A percentile compares a stretch with the other conserved stretches of the same genome.
These are phyloP conservation scores for Inga leiocalycina DNA, from an alignment of 306 rosid species.

Conservation along the genomic window DNA sequence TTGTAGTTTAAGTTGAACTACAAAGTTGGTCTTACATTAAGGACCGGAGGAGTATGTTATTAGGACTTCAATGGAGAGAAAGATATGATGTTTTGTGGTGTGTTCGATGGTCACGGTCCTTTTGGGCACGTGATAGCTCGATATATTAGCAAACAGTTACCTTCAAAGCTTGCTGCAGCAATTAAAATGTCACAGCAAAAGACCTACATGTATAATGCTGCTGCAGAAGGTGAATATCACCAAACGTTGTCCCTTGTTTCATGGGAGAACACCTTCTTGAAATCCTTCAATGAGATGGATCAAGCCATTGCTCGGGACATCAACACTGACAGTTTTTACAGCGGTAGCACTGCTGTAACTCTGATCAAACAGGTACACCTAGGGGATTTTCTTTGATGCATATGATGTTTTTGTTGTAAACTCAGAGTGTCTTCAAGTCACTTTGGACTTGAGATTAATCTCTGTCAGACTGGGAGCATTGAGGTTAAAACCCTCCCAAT, in stretches of 20 bases:
- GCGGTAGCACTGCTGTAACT: constrained; percentile 88
- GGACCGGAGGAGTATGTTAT: not conserved
- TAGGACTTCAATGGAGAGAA: constrained; percentile 72
- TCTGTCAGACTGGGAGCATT: no score
- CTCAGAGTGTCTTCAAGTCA: no score
- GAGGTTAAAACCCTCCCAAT: no score
- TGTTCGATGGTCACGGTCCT: constrained; percentile 98
- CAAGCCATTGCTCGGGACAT: constrained; percentile 57
- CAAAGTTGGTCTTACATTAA: no score
- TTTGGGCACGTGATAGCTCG: constrained; percentile 76
- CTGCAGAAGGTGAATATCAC: constrained; percentile 22
- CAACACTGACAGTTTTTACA: constrained; percentile 72
- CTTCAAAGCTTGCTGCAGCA: constrained; percentile 69
- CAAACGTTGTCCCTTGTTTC: constrained; percentile 49
- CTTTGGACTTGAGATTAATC: no score
- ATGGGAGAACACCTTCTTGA: constrained; percentile 72
- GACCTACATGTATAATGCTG: constrained; percentile 24
- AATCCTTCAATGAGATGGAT: constrained; percentile 72
- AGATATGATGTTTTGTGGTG: constrained; percentile 74
- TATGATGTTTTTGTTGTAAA: not conserved
- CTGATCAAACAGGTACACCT: constrained; percentile 74
- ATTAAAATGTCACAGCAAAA: constrained; percentile 54
- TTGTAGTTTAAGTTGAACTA: no score
- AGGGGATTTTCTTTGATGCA: not conserved
- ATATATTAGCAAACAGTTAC: constrained; percentile 63